These are phyloP conservation scores for Salix caprea DNA, from an alignment of 345 rosid genomes.

Conservation along the genomic window DNA sequence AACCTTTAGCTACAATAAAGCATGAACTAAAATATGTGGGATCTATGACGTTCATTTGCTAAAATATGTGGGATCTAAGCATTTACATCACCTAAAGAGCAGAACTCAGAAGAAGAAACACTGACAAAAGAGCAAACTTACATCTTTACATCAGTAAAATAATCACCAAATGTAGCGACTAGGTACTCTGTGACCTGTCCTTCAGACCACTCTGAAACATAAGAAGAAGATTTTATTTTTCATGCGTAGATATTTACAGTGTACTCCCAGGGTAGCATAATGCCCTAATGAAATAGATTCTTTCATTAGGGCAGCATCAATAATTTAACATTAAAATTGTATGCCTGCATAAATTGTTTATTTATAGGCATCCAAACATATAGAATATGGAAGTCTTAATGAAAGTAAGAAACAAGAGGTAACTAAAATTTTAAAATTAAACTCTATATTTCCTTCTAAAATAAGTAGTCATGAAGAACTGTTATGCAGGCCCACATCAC, in stretches of 20 bases:
- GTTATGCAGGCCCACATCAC: not conserved
- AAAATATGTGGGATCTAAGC: not conserved
- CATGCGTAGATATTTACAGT: not conserved
- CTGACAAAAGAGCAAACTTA: slow-evolving; percentile 38
- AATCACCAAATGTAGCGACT: slow-evolving; percentile 93
- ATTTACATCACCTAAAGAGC: not conserved
- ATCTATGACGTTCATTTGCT: not conserved
- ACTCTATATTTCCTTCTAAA: not conserved
- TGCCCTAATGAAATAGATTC: not conserved
- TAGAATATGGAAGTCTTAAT: not conserved
- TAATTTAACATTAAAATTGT: not conserved
- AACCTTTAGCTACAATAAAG: not conserved
- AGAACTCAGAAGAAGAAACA: not conserved
- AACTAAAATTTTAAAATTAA: not conserved
- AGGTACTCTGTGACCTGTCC: slow-evolving; percentile 94
- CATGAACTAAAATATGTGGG: not conserved
- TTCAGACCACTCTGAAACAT: slow-evolving; percentile 82
- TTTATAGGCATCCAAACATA: not conserved
- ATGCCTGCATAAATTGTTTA: not conserved
- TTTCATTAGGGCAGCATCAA: not conserved
- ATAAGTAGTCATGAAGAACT: not conserved
- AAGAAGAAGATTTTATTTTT: not conserved
- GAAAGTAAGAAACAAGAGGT: not conserved
- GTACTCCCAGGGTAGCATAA: not conserved
- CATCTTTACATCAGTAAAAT: slow-evolving; percentile 93